Evolutionary conservation across 208 protist genomes (phyloP).

Genomic region (Tritrichomonas foetus): DNA sequence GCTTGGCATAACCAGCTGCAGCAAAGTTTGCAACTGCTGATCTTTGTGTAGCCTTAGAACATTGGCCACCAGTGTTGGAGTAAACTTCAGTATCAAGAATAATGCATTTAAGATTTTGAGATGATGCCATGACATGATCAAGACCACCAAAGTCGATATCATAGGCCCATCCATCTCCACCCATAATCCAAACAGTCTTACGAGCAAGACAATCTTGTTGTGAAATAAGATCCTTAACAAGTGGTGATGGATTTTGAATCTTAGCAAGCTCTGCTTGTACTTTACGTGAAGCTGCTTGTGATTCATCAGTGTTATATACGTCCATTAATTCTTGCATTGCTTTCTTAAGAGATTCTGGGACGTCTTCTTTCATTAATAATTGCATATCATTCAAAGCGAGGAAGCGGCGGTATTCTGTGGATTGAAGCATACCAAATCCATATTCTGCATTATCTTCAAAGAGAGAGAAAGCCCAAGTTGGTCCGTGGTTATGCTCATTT

Average conservation of each 20-base stretch:
- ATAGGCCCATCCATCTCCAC: constrained; percentile 67
- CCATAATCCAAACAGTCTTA: constrained; percentile 58
- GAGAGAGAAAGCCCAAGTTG: constrained; percentile 63
- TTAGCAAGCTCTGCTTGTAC: neutral
- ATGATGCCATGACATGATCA: constrained; percentile 60
- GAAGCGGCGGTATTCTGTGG: constrained; percentile 43
- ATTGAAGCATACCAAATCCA: constrained; percentile 61
- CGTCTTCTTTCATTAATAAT: neutral
- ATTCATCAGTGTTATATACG: neutral
- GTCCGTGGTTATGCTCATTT: constrained; percentile 61
- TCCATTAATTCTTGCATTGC: too few species aligned
- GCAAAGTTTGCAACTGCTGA: constrained; percentile 55
- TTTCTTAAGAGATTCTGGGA: too few species aligned
- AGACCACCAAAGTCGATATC: constrained; percentile 65
- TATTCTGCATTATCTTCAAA: constrained; percentile 70
- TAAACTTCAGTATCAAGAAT: constrained; percentile 66
- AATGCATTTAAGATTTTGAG: constrained; percentile 57
- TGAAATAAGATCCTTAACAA: neutral
- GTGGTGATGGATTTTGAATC: neutral
- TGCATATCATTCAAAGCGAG: constrained; percentile 46
- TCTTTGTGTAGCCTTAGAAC: constrained; percentile 56
- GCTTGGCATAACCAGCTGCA: constrained; percentile 48
- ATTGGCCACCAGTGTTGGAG: constrained; percentile 65
- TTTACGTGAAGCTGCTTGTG: neutral
- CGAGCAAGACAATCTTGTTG: neutral